These are phyloP conservation scores for Ophiostoma sp. DNA, from an alignment of 2,329 filamentous ascomycete genomes.

Conservation along the genomic window DNA sequence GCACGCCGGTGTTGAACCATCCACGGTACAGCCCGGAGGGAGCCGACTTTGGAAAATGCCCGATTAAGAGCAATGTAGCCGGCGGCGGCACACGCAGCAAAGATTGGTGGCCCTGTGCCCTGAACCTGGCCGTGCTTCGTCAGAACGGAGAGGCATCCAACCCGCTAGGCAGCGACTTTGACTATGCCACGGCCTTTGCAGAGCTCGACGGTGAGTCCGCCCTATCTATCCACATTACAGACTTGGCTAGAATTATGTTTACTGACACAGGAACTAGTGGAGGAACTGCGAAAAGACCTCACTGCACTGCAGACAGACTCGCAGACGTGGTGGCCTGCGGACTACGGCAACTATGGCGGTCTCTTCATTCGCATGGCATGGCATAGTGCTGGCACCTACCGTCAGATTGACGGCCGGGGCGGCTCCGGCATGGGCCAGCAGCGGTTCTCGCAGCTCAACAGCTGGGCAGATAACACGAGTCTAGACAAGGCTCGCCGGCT, in stretches of 20 bases:
- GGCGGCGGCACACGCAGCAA: slow-evolving; percentile 62
- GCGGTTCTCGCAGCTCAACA: slow-evolving; percentile 74
- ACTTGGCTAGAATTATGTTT: not conserved
- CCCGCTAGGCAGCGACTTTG: slow-evolving; percentile 60
- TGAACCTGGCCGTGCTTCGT: slow-evolving; percentile 66
- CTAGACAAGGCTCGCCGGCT: slow-evolving; percentile 77
- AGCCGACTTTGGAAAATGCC: slow-evolving; percentile 16
- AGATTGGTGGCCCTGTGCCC: slow-evolving; percentile 69
- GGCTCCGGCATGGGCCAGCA: slow-evolving; percentile 71
- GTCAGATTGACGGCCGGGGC: slow-evolving; percentile 67
- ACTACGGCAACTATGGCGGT: slow-evolving; percentile 76
- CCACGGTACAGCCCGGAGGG: not conserved
- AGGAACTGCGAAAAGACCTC: slow-evolving; percentile 67
- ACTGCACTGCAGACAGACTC: slow-evolving; percentile 68
- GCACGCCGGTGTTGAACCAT: not conserved
- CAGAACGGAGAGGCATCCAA: slow-evolving; percentile 61
- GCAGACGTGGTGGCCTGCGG: slow-evolving; percentile 76
- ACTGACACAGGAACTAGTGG: not conserved
- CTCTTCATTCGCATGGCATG: slow-evolving; percentile 77
- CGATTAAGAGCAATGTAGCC: slow-evolving; percentile 31
- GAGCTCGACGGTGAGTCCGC: slow-evolving; percentile 28
- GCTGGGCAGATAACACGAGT: slow-evolving; percentile 74
- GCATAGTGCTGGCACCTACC: slow-evolving; percentile 76
- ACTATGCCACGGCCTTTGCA: slow-evolving; percentile 71
- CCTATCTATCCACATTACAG: not conserved